Base-by-base conservation (phyloP, 1,284 basidiomycete genomes). In the Pterulicium gracile region DNA sequence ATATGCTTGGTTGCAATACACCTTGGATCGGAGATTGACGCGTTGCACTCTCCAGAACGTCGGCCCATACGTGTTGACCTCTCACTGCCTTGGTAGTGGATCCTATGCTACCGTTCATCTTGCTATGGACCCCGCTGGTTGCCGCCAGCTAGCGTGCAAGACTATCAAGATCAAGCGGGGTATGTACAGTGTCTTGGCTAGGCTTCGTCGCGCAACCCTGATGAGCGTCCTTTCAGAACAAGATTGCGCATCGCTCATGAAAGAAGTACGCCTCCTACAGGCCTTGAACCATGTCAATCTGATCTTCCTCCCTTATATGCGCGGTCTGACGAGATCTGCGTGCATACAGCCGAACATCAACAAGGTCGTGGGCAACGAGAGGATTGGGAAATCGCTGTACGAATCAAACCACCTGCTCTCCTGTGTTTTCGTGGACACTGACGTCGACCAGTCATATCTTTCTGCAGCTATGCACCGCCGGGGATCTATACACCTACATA, bases 81-180 rank as follows among this genome's bases (percentile, higher is more conserved):
- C 81, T 1, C 82, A 88, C 52, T 82, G 79, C 52, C 70, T 88
- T 10, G 85, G 85, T 43, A 79, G 75, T 21, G 88, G 88, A 0
- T 79, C 79, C n/a, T 90, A 88, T 60, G 85, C 87, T 0, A 81
- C 76, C 0, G 84, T 91, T 1, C 79, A 88, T 57, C 72, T 91
- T 23, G 85, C 84, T 12, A 67, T 82, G 46, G 81, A 88, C 55
- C 69, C 68, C 3, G 55, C 61, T n/a, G 70, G 69, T 24, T 67
- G 73, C 52, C 70, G 77, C 42, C 88, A 91, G 61, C 83, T 87
- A 20, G 88, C 88, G 4, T 88, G 86, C 63, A 92, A 92, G 61
- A 86, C 78, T 44, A 81, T 90, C 53, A 75, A 72, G 50, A 70
- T 71, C 24, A 79, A 73, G 51, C 70, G 69, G 39, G 36, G 36